Evolutionary conservation across 2,329 filamentous ascomycete species (phyloP).

Genomic region (Fusarium sp.): DNA sequence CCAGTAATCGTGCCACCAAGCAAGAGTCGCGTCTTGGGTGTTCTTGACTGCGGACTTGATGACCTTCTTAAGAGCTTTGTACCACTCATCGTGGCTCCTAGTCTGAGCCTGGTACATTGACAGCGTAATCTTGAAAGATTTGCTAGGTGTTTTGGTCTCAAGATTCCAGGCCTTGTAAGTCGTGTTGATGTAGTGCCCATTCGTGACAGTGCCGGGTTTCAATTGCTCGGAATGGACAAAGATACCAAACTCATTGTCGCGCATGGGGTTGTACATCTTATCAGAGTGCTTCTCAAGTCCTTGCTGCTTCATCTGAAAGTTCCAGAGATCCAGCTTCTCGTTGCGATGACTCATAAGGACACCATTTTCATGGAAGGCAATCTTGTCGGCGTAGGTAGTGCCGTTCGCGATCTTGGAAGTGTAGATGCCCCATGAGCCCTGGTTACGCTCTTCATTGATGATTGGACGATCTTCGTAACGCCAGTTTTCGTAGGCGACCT

Average conservation of each 20-base stretch:
- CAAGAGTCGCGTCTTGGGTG: background rate
- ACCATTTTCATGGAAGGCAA: background rate
- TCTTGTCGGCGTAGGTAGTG: constrained; percentile 5
- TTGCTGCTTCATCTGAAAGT: constrained; percentile 2
- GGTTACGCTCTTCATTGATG: background rate
- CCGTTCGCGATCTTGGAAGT: constrained; percentile 12
- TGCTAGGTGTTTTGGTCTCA: background rate
- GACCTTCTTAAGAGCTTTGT: background rate
- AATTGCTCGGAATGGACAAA: constrained; percentile 6
- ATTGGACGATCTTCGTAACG: background rate
- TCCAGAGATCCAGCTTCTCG: background rate
- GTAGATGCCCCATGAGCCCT: constrained; percentile 8
- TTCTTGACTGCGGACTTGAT: constrained; percentile 4
- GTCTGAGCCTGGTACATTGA: background rate
- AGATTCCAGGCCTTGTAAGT: constrained; percentile 9
- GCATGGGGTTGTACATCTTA: constrained; percentile 10
- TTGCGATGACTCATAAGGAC: constrained; percentile 1
- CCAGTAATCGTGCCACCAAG: constrained; percentile 8
- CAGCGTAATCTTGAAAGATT: background rate
- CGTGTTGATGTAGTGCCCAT: constrained; percentile 1
- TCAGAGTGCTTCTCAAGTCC: background rate
- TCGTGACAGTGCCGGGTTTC: background rate
- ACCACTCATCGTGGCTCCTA: background rate
- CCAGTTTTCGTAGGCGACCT: background rate
- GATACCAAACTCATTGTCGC: constrained; percentile 1